A percentile compares a stretch with the other conserved stretches of the same genome.
Evolutionary conservation across 352 stramenopile genomes (phyloP).

Genomic region (Globisporangium sylvaticum): DNA sequence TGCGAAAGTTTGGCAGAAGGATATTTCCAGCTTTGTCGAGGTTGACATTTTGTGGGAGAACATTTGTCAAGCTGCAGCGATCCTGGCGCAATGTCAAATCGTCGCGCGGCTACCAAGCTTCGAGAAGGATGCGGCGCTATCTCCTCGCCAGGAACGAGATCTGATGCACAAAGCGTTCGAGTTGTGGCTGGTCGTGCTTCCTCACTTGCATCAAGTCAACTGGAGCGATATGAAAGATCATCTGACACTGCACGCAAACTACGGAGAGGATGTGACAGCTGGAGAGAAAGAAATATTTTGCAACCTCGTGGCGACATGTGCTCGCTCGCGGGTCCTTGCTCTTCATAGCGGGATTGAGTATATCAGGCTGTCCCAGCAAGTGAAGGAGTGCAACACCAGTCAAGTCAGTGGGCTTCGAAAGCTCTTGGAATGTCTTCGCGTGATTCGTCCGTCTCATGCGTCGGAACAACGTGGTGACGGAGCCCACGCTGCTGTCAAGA

Average conservation of each 20-base stretch:
- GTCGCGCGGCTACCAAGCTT: slow-evolving; percentile 25
- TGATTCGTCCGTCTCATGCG: slow-evolving; percentile 20
- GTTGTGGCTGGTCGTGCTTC: slow-evolving; percentile 55
- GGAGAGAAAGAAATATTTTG: slow-evolving; percentile 69
- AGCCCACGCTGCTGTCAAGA: neutral
- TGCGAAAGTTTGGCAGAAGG: slow-evolving; percentile 24
- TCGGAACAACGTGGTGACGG: neutral
- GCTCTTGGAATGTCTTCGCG: slow-evolving; percentile 27
- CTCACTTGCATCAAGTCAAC: slow-evolving; percentile 52
- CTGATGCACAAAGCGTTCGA: slow-evolving; percentile 51
- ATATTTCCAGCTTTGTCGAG: slow-evolving; percentile 20
- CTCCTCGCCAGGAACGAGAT: slow-evolving; percentile 30
- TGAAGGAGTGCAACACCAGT: slow-evolving; percentile 20
- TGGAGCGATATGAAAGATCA: slow-evolving; percentile 51
- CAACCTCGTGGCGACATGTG: slow-evolving; percentile 34
- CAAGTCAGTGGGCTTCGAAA: slow-evolving; percentile 24
- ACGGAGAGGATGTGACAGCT: slow-evolving; percentile 29
- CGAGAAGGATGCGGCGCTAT: slow-evolving; percentile 27
- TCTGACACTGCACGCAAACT: slow-evolving; percentile 46
- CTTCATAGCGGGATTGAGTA: slow-evolving; percentile 36
- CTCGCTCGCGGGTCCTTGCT: slow-evolving; percentile 36
- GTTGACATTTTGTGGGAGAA: slow-evolving; percentile 69
- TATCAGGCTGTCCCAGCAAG: slow-evolving; percentile 28
- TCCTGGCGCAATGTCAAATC: slow-evolving; percentile 37
- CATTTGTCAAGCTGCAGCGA: slow-evolving; percentile 63